Conservation (phyloP, 495 filamentous ascomycete genomes). For the Penicillium manginii region DNA sequence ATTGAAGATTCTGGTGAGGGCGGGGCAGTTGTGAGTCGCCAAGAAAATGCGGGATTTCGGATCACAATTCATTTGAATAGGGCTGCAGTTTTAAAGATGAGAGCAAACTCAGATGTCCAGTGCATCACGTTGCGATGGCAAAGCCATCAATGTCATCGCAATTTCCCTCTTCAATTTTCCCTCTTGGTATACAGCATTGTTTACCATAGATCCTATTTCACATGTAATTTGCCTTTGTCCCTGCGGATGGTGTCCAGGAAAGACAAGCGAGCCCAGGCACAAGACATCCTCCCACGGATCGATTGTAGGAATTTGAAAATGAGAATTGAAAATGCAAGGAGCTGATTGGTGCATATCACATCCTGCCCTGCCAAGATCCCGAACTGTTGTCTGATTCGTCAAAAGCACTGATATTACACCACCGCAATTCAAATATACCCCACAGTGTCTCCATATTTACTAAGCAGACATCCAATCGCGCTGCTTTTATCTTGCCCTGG, state of each 20-base stretch:
- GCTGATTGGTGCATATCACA: constrained; percentile 1
- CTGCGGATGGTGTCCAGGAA: neutral
- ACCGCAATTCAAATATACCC: neutral
- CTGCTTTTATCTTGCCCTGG: constrained; percentile 15
- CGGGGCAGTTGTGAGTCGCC: neutral
- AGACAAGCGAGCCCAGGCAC: constrained; percentile 1
- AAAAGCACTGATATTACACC: neutral
- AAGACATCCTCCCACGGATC: neutral
- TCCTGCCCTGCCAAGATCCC: constrained; percentile 14
- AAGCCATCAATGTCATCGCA: no score
- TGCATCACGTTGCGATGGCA: no score
- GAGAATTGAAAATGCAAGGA: no score
- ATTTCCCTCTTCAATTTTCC: no score
- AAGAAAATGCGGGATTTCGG: neutral
- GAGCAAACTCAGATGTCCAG: no score
- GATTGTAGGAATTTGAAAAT: neutral
- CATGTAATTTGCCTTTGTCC: neutral
- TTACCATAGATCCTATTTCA: neutral
- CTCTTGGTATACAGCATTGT: neutral
- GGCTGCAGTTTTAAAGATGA: no score
- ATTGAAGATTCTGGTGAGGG: neutral
- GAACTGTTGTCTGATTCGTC: neutral
- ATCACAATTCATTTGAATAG: no score
- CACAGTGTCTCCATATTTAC: neutral
- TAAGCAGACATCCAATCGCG: constrained; percentile 4